Percentiles rank a stretch among this genome's conserved stretches.
phyloP scores from a whole-genome alignment of 306 rosid genomes.

The Fragaria nilgerrensis region DNA sequence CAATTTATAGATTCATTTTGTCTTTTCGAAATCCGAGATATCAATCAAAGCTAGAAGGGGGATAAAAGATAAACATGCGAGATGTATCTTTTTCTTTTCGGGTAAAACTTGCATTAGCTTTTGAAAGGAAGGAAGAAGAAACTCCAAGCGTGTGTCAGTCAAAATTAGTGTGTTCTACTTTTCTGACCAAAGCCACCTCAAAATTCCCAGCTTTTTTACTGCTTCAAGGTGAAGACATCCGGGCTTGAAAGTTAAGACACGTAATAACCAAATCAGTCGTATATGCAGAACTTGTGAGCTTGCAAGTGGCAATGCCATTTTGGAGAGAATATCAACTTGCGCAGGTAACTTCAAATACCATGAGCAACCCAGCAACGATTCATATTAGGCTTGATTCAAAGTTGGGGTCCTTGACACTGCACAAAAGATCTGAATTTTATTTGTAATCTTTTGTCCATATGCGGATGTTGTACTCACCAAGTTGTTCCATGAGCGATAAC shows the following conservation, averaged over 20 bases:
- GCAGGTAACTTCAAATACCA: background rate
- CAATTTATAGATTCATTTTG: background rate
- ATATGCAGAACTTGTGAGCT: no score
- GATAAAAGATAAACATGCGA: background rate
- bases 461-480: background rate
- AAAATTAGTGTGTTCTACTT: background rate
- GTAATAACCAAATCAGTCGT: background rate
- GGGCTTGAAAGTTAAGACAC: background rate
- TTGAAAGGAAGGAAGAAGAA: background rate
- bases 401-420: background rate
- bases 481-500: background rate
- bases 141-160: background rate
- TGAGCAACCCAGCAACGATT: background rate
- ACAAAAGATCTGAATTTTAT: background rate
- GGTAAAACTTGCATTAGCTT: background rate
- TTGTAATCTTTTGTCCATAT: background rate
- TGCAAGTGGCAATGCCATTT: background rate
- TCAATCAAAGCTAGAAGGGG: background rate
- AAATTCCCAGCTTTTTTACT: background rate
- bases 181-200: background rate
- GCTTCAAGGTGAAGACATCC: slow-evolving; percentile 10
- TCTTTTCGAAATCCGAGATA: background rate
- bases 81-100: background rate
- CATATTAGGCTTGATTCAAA: background rate
- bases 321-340: slow-evolving; percentile 4